These are phyloP conservation scores for Aspergillus piperis DNA, from an alignment of 2,329 filamentous ascomycete genomes.

Conservation along the genomic window DNA sequence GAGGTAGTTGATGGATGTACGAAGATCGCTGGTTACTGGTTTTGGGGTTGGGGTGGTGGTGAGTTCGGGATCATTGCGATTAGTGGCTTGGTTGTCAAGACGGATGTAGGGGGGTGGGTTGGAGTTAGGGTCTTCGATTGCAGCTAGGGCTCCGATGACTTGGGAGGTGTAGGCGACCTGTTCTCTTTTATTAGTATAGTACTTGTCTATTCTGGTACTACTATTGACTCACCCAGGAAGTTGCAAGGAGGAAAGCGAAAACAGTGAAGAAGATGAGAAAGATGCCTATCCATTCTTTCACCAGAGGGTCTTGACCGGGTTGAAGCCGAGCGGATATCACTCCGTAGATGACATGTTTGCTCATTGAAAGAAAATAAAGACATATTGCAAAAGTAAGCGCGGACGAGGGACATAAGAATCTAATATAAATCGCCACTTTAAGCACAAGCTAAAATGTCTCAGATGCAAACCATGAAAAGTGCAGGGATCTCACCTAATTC, in stretches of 20 bases:
- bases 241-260: neutral
- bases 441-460: neutral
- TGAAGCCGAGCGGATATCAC: neutral
- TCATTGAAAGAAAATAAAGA: neutral
- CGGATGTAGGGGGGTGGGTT: conserved; percentile 55
- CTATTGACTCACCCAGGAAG: neutral
- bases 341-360: neutral
- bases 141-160: conserved; percentile 62
- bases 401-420: neutral
- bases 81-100: conserved; percentile 41
- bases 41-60: conserved; percentile 52
- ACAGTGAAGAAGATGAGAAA: neutral
- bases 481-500: neutral
- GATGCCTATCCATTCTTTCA: neutral
- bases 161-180: conserved; percentile 59
- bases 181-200: neutral
- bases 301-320: neutral
- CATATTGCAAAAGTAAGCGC: neutral
- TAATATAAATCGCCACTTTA: neutral
- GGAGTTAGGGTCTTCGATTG: conserved; percentile 62
- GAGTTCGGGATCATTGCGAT: conserved; percentile 45
- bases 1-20: conserved; percentile 62
- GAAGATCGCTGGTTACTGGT: conserved; percentile 63
- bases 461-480: neutral
- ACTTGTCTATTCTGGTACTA: neutral